A percentile compares a stretch with the other conserved stretches of the same genome.
Evolutionary conservation across 1,284 basidiomycete genomes (phyloP).

Genomic region (Moesziomyces sp.): DNA sequence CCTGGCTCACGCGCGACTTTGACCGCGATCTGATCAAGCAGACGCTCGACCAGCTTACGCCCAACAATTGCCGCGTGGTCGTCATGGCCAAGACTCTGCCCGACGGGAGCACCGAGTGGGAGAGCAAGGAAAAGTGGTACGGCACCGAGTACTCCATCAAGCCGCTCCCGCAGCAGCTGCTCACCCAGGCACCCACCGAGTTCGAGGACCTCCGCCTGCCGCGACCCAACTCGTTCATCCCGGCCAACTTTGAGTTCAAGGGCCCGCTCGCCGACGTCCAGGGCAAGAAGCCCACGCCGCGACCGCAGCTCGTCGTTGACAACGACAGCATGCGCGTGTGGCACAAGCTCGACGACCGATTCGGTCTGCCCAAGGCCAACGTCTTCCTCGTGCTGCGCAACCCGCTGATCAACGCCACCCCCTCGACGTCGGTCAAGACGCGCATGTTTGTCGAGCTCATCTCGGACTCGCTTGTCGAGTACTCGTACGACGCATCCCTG

Average conservation of each 20-base stretch:
- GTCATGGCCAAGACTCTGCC: constrained; percentile 76
- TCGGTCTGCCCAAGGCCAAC: constrained; percentile 67
- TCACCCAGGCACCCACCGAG: constrained; percentile 26
- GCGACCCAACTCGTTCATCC: constrained; percentile 65
- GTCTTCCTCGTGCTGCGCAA: constrained; percentile 63
- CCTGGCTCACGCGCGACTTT: constrained; percentile 82
- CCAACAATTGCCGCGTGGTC: constrained; percentile 77
- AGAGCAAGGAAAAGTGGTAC: constrained; percentile 65
- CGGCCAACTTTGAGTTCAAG: constrained; percentile 57
- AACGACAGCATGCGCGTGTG: constrained; percentile 60
- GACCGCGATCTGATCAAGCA: constrained; percentile 76
- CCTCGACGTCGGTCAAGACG: constrained; percentile 68
- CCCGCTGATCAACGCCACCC: constrained; percentile 67
- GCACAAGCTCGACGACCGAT: constrained; percentile 68
- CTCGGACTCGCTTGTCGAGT: constrained; percentile 88
- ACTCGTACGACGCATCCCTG: constrained; percentile 90
- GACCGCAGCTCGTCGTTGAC: constrained; percentile 59
- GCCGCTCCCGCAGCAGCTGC: constrained; percentile 49
- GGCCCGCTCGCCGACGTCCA: constrained; percentile 29
- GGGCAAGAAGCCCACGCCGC: constrained; percentile 52
- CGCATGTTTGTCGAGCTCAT: constrained; percentile 87
- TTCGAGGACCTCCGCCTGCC: constrained; percentile 63
- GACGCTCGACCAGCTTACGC: constrained; percentile 75
- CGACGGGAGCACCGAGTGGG: constrained; percentile 53
- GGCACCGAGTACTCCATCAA: constrained; percentile 65